Evolutionary conservation across 257 asterid species (phyloP).

Genomic region (Coffea eugenioides): DNA sequence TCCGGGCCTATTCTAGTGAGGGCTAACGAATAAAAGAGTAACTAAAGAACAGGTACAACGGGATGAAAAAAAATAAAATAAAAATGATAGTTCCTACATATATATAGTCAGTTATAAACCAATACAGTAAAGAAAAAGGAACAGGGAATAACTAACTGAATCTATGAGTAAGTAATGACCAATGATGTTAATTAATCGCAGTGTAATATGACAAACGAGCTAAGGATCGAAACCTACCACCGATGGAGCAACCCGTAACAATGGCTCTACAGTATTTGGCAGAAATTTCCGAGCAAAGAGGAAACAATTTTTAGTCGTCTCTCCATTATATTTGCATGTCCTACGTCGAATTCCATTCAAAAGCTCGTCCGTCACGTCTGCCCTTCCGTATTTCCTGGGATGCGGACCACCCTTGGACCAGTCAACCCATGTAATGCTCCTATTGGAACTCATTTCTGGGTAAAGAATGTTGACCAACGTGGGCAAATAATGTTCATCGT

Average conservation of each 20-base stretch:
- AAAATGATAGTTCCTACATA: no score
- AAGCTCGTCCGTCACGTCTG: conserved; percentile 44
- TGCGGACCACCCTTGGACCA: conserved; percentile 75
- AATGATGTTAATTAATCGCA: no score
- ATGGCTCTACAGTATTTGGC: conserved; percentile 41
- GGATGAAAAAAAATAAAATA: no score
- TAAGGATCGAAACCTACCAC: conserved; percentile 40
- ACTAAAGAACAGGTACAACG: no score
- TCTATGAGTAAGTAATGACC: not conserved
- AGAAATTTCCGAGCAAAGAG: conserved; percentile 72
- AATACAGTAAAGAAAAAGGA: no score
- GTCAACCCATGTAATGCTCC: conserved; percentile 56
- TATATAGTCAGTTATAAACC: no score
- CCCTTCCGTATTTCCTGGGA: conserved; percentile 54
- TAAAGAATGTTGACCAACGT: conserved; percentile 53
- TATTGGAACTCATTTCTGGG: conserved; percentile 41
- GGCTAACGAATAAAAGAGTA: no score
- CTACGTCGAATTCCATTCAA: conserved; percentile 39
- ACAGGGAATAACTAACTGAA: not conserved
- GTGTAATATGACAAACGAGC: not conserved
- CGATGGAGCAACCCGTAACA: conserved; percentile 46
- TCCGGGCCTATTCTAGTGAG: no score
- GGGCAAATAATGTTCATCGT: conserved; percentile 55
- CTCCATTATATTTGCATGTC: conserved; percentile 56
- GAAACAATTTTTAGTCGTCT: conserved; percentile 36